Evolutionary conservation across 495 filamentous ascomycete species (phyloP), one percentile per base, ranked within the genome.

Genomic region (Neurospora discreta): DNA sequence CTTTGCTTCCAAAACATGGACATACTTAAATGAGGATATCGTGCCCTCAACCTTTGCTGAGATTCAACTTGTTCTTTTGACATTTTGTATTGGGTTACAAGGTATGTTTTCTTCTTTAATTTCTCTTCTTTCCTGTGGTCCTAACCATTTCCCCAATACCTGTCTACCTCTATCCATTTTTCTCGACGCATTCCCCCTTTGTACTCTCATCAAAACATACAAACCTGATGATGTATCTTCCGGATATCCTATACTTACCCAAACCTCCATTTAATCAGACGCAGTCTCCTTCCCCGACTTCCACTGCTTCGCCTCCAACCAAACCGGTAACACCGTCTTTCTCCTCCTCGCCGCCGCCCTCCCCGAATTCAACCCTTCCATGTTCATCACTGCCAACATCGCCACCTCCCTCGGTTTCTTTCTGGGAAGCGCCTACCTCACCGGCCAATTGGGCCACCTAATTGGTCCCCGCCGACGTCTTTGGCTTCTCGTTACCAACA

Each of bases 221-320:
- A 36, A 5, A 36, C n/a, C n/a, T 36, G 6, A 36, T 36, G 33
- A n/a, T 36, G 6, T 36, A 5, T 36, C 33, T 36, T 3, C 33
- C 33, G 1, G 6, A 36, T 0, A 36, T 36, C 0, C 33, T 0
- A 6, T 36, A 36, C 33, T 36, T 3, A 36, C 33, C 8, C n/a
- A n/a, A n/a, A n/a, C n/a, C n/a, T n/a, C n/a, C n/a, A n/a, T n/a
- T 39, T 10, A 0, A 30, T 36, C 86, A 85, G 88, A 90, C 77
- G 87, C 87, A 60, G 82, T 86, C 69, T 83, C 87, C 70, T 90
- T 86, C 75, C 87, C 87, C 33, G 88, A 89, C 77, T 90, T 85
- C 77, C 84, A 84, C 81, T 89, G 87, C 74, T 90, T 90, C 75
- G 86, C 88, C 40, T 89, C 87, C 40, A 90, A 90, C 78, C 87